Conservation (phyloP, 2,329 filamentous ascomycete genomes). For the Monosporascus sp. region DNA sequence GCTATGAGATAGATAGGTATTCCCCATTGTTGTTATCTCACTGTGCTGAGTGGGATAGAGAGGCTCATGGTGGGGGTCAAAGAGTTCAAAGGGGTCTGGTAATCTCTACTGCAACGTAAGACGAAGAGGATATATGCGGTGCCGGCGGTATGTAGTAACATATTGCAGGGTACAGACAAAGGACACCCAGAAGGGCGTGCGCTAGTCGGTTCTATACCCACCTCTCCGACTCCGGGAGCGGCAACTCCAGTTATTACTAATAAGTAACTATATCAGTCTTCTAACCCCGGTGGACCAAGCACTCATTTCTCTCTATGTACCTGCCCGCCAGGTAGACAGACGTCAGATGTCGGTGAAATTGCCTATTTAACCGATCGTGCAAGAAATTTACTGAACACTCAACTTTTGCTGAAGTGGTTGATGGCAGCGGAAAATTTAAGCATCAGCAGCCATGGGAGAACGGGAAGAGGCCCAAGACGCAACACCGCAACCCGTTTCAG, state of each 20-base stretch:
- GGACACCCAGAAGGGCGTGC: background rate
- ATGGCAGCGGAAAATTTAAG: too few species aligned
- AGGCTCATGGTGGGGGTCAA: too few species aligned
- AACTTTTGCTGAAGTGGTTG: too few species aligned
- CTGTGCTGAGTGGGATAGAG: too few species aligned
- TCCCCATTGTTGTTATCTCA: too few species aligned
- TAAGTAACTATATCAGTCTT: background rate
- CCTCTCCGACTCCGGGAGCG: background rate
- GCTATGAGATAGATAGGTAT: too few species aligned
- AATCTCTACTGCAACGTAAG: conserved; percentile 2
- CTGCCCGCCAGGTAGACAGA: too few species aligned
- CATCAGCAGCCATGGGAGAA: conserved; percentile 5
- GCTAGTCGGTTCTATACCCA: background rate
- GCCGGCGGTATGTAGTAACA: background rate
- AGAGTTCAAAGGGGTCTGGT: too few species aligned
- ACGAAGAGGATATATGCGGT: conserved; percentile 8
- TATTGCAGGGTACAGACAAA: too few species aligned
- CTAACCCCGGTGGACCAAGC: background rate
- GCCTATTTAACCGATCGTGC: too few species aligned
- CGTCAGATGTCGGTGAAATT: too few species aligned
- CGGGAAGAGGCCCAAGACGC: conserved; percentile 5
- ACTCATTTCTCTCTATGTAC: background rate
- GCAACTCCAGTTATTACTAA: background rate
- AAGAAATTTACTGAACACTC: too few species aligned
- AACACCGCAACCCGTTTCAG: background rate